phyloP scores from a whole-genome alignment of 768 basidiomycete species.

The Pleurotus eryngii region DNA sequence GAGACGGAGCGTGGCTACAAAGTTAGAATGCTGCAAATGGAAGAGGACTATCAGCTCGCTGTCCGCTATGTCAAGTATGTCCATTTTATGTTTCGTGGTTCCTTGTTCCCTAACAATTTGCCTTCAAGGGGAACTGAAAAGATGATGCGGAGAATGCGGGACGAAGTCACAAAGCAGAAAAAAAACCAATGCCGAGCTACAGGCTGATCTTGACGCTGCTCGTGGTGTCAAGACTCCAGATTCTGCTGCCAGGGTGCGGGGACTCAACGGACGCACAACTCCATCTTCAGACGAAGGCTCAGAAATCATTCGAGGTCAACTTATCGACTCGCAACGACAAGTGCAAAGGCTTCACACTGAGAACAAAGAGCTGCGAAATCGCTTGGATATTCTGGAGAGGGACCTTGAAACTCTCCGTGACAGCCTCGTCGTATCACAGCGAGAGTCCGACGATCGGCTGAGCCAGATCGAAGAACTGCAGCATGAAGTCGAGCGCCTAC shows the following conservation, averaged over 20 bases:
- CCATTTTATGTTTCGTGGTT: conserved; percentile 6
- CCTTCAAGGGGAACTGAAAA: conserved; percentile 85
- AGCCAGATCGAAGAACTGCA: conserved; percentile 77
- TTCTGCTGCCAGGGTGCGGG: conserved; percentile 39
- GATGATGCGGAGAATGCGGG: conserved; percentile 95
- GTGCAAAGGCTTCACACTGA: conserved; percentile 66
- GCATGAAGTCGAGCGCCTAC: conserved; percentile 73
- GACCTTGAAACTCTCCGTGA: conserved; percentile 72
- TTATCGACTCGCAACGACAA: conserved; percentile 78
- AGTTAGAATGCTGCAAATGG: conserved; percentile 80
- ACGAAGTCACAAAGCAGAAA: conserved; percentile 92
- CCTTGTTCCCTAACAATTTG: conserved; percentile 13
- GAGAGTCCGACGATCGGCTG: conserved; percentile 76
- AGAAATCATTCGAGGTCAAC: conserved; percentile 64
- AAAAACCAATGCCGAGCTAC: conserved; percentile 70
- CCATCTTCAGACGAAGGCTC: conserved; percentile 71
- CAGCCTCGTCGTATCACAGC: conserved; percentile 66
- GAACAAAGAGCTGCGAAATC: conserved; percentile 72
- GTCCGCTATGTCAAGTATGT: conserved; percentile 96
- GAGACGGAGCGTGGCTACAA: conserved; percentile 79
- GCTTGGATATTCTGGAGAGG: conserved; percentile 70
- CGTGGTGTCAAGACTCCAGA: conserved; percentile 52
- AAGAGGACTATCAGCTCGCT: conserved; percentile 93
- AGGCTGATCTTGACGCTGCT: conserved; percentile 74
- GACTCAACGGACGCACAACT: conserved; percentile 72